phyloP scores from a whole-genome alignment of 2,329 filamentous ascomycete species.

The Celoporthe dispersa region DNA sequence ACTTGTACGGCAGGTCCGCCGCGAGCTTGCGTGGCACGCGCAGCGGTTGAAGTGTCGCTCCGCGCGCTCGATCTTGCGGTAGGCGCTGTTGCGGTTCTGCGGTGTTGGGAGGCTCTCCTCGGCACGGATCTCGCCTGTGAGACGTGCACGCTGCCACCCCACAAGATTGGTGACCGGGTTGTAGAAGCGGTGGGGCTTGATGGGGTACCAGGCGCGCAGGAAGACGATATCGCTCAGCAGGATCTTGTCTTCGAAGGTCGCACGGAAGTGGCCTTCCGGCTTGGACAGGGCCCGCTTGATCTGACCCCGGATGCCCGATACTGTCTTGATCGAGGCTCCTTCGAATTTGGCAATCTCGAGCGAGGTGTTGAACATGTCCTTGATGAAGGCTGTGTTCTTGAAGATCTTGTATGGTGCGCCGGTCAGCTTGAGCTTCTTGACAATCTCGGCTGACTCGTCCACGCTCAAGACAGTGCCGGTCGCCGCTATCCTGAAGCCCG shows the following conservation, averaged over 20 bases:
- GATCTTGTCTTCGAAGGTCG: conserved; percentile 98
- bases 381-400: conserved; percentile 98
- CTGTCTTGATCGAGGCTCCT: conserved; percentile 92
- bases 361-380: conserved; percentile 93
- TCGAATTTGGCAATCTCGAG: conserved; percentile 99
- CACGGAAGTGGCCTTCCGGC: conserved; percentile 93
- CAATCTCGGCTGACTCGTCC: conserved; percentile 94
- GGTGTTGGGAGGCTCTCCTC: conserved; percentile 78
- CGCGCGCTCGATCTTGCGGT: conserved; percentile 70
- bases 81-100: conserved; percentile 80
- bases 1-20: conserved; percentile 87
- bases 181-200: conserved; percentile 95
- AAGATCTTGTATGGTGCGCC: conserved; percentile 96
- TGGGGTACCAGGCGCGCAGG: conserved; percentile 93
- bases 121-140: conserved; percentile 88
- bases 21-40: conserved; percentile 79
- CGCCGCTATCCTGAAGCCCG: conserved; percentile 91
- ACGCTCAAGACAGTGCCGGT: conserved; percentile 93
- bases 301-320: conserved; percentile 92
- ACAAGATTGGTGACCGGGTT: conserved; percentile 94
- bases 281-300: conserved; percentile 95
- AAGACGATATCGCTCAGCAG: conserved; percentile 97
- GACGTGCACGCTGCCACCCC: conserved; percentile 90
- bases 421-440: conserved; percentile 98
- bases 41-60: conserved; percentile 79